Conservation (phyloP, 2,329 filamentous ascomycete species). For the Fusarium tanahbumbuense region DNA sequence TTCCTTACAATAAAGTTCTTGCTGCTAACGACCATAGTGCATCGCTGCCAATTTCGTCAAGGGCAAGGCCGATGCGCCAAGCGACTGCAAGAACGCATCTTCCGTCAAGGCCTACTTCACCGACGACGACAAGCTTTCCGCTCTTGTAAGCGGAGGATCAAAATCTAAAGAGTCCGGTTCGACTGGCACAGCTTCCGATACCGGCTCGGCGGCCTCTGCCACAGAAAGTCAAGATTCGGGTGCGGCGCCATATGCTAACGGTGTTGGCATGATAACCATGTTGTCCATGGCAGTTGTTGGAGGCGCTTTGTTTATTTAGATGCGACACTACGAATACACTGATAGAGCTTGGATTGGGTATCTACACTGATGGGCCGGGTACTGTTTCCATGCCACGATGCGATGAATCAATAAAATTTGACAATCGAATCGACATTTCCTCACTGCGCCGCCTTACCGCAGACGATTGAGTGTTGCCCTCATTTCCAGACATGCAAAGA, state of each 20-base stretch:
- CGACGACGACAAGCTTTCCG: conserved; percentile 51
- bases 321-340: neutral
- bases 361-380: neutral
- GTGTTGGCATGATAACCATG: conserved; percentile 40
- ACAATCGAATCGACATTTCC: neutral
- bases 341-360: neutral
- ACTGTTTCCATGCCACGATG: conserved; percentile 3
- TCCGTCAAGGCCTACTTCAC: conserved; percentile 49
- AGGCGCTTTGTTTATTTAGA: conserved; percentile 47
- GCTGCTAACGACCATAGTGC: conserved; percentile 55
- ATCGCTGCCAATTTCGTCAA: conserved; percentile 66
- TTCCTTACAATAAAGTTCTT: too few relatives aligned
- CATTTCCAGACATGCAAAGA: neutral
- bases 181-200: conserved; percentile 35
- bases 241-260: conserved; percentile 38
- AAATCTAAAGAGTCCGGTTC: conserved; percentile 15
- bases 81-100: conserved; percentile 53
- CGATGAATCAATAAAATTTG: conserved; percentile 2
- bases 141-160: conserved; percentile 46
- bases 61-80: conserved; percentile 50
- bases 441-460: conserved; percentile 14
- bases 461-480: neutral
- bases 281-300: conserved; percentile 48
- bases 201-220: conserved; percentile 35
- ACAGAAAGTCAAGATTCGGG: conserved; percentile 43